These are phyloP conservation scores for Talaromyces sp. DNA, from an alignment of 2,329 filamentous ascomycete species.

Conservation along the genomic window DNA sequence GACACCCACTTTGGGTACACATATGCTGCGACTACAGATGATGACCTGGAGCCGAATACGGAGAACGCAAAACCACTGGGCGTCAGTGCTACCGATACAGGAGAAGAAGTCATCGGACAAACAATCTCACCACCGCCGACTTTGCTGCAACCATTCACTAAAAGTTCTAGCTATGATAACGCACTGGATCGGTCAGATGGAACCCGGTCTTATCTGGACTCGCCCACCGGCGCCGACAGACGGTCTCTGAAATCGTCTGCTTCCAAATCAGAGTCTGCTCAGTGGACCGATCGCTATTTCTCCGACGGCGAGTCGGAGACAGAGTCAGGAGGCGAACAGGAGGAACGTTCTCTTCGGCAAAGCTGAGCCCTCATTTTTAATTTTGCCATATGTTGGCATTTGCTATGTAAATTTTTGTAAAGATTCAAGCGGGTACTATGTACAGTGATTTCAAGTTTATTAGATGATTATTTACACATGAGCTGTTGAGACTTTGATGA, in stretches of 20 bases:
- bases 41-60: conserved; percentile 60
- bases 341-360: conserved; percentile 1
- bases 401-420: background rate
- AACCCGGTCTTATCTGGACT: background rate
- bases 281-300: conserved; percentile 65
- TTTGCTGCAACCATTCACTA: background rate
- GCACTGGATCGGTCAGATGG: background rate
- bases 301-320: conserved; percentile 43
- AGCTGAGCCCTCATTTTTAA: background rate
- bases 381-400: background rate
- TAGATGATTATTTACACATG: background rate
- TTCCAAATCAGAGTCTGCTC: conserved; percentile 48
- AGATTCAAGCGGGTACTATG: background rate
- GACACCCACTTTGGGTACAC: conserved; percentile 89
- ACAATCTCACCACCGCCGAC: conserved; percentile 7
- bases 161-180: background rate
- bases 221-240: background rate
- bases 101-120: conserved; percentile 56
- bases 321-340: conserved; percentile 21
- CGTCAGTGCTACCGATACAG: conserved; percentile 56
- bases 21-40: conserved; percentile 58
- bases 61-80: conserved; percentile 64
- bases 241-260: conserved; percentile 11
- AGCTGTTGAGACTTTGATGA: background rate
- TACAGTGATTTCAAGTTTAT: background rate